Base-by-base conservation (phyloP, 192 early-diverging fungal genomes). In the Rhizophagus clarus region DNA sequence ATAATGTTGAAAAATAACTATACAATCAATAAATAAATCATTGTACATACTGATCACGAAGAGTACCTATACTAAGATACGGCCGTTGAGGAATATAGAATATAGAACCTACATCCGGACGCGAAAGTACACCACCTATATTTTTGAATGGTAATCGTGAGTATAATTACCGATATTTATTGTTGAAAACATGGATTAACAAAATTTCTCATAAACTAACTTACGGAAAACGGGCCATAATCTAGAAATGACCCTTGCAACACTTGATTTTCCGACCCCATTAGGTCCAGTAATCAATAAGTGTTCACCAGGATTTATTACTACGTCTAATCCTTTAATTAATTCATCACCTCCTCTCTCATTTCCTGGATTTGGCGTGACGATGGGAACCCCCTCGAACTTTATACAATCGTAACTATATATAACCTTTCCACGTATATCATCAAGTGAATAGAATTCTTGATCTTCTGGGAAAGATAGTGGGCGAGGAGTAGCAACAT, bases 11-110 rank as follows among this genome's bases (percentile, higher is more conserved):
- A 47, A 26, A 22, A 26, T 29, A 60, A 32, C 22, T 15, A 26
- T 10, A 74, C 10, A 4, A 56, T n/a, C n/a, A 49, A 32, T 9
- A 26, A 28, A 10, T 74, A 74, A 26, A 26, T 24, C n/a, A 74
- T 40, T 32, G 8, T 76, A 82, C 86, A 81, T 82, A 87, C 88
- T 98, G 97, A 85, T 98, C 97, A 80, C 98, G 93, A 80, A 99
- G 83, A 8, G 95, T 97, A 31, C 98, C 97, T 20, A 97, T 83
- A 61, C 94, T 91, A 42, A 99, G 88, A 82, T 99, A 99, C 22
- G 98, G 96, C 47, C 96, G 91, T 86, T 99, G 98, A 51, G 98
- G 98, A 70, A 99, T 95, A 87, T 99, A 99, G 83, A 99, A 97
- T 81, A 99, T 96, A 83, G 94, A 93, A 69, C 91, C 88, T 83